Evolutionary conservation across 768 basidiomycete genomes (phyloP), one percentile per base, ranked within the genome.

Genomic region (Rhodosporidiobolus sp.): DNA sequence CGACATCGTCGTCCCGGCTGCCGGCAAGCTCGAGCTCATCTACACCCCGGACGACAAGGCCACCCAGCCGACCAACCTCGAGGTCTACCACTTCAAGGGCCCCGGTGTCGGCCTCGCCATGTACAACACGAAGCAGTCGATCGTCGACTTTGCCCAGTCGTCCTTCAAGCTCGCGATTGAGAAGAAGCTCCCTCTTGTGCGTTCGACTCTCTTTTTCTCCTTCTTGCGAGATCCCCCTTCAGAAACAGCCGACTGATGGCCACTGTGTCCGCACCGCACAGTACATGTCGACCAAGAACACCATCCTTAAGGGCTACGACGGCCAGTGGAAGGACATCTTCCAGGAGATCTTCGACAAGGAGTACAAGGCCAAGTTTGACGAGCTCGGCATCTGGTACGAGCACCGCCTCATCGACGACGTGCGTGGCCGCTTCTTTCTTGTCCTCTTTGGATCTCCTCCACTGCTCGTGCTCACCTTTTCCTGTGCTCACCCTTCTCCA

Each of bases 271-370:
- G 32, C 45, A 7, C 24, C 64, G 56, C 70, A n/a, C n/a, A 91
- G 88, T 97, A 94, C 86, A 87, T 98, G 90, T 94, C 92, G 19
- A 98, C 95, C 53, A 97, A 99, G 85, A 98, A 95, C 83, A 95
- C 92, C 32, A 94, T 95, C 82, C 79, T 95, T 80, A 95, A 99
- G 84, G 94, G 89, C 80, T 99, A 99, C 81, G 96, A 98, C 79
- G 96, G 96, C 55, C 87, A 94, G 43, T 99, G 98, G 87, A 99
- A 99, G 85, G 96, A 99, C 79, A 94, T 95, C 46, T 79, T 99
- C 88, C 88, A 97, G 81, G 93, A 96, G 79, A 89, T 97, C 78
- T 99, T 92, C 81, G 91, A 95, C 12, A 78, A 84, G 12, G 77
- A 81, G 34, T 83, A 83, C 79, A 77, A 79, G 71, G 65, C 74